Evolutionary conservation across 495 filamentous ascomycete genomes (phyloP), one percentile per base, ranked within the genome.

Genomic region (Penicillium cosmopolitanum): DNA sequence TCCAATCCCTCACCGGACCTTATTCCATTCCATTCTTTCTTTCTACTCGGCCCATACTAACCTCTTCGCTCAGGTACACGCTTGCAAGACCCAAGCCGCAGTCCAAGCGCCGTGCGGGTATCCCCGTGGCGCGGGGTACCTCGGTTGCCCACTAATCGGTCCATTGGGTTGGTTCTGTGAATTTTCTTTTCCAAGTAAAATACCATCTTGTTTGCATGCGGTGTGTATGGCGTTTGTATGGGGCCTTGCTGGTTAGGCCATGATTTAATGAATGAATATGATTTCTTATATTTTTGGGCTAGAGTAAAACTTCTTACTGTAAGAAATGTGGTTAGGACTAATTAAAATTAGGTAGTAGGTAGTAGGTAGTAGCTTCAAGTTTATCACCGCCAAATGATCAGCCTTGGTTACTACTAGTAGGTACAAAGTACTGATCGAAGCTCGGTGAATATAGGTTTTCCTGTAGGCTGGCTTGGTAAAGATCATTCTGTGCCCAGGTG

Each of bases 21-120:
- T n/a, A n/a, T n/a, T n/a, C n/a, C n/a, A n/a, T n/a, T 77, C 23
- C 38, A n/a, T 0, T 43, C 12, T 36, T 13, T 38, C 15, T 16
- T 44, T 16, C 15, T 19, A n/a, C 1, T 19, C 8, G n/a, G 4
- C n/a, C 11, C 38, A 51, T 58, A 56, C 68, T 71, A 69, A 69
- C 50, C 34, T 51, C 5, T 44, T 36, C 15, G 36, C 10, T 34
- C 50, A 80, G 78, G 60, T 81, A 81, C 61, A 81, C 78, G 38
- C 72, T 81, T 23, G 73, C 78, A 50, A 59, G 78, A 50, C 78
- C 78, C 33, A 80, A 78, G 51, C 72, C 78, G 6, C 74, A 74
- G 40, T 80, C 76, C 15, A 75, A 76, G 58, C 76, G 78, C 36
- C 73, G 66, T 56, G 78, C 78, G 2, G 78, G 78, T 53, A 70